Conservation (phyloP, 2,329 filamentous ascomycete genomes). For the Ophiostoma australiae region DNA sequence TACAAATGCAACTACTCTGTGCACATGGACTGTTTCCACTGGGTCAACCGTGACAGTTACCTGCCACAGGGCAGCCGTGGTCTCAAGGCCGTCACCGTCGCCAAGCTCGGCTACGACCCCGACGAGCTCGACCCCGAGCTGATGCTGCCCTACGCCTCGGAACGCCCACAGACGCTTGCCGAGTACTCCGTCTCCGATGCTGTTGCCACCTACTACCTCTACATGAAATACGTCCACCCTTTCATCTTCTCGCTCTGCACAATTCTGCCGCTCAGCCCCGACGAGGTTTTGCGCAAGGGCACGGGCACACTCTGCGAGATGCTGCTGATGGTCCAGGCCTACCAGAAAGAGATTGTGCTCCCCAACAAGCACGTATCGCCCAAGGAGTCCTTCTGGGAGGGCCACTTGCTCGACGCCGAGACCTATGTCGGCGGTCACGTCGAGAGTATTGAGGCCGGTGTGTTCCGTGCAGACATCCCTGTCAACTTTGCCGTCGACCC, state of each 20-base stretch:
- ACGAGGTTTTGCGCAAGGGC: slow-evolving; percentile 89
- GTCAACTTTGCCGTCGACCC: slow-evolving; percentile 91
- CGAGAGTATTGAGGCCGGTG: slow-evolving; percentile 96
- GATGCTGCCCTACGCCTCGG: slow-evolving; percentile 88
- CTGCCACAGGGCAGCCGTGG: slow-evolving; percentile 95
- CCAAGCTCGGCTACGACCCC: slow-evolving; percentile 95
- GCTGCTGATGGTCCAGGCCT: slow-evolving; percentile 98
- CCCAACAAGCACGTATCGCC: slow-evolving; percentile 94
- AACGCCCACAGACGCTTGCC: slow-evolving; percentile 87
- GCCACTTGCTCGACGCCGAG: slow-evolving; percentile 91
- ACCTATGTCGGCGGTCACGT: slow-evolving; percentile 98
- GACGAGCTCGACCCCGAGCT: slow-evolving; percentile 96
- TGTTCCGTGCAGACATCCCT: slow-evolving; percentile 92
- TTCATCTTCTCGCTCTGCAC: slow-evolving; percentile 99
- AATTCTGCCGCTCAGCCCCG: slow-evolving; percentile 85
- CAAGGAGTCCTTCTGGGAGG: slow-evolving; percentile 92
- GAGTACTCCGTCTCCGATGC: slow-evolving; percentile 99
- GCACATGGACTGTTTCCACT: slow-evolving; percentile 98
- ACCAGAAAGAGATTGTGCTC: slow-evolving; percentile 81
- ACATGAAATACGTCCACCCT: slow-evolving; percentile 99
- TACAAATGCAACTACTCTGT: slow-evolving; percentile 95
- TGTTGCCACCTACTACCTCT: slow-evolving; percentile 96
- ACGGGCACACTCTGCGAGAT: slow-evolving; percentile 99
- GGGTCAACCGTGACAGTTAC: slow-evolving; percentile 98
- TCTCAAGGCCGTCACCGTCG: slow-evolving; percentile 94